These are phyloP conservation scores for Yamadazyma nakazawae DNA, from an alignment of 805 yeast species.

Conservation along the genomic window DNA sequence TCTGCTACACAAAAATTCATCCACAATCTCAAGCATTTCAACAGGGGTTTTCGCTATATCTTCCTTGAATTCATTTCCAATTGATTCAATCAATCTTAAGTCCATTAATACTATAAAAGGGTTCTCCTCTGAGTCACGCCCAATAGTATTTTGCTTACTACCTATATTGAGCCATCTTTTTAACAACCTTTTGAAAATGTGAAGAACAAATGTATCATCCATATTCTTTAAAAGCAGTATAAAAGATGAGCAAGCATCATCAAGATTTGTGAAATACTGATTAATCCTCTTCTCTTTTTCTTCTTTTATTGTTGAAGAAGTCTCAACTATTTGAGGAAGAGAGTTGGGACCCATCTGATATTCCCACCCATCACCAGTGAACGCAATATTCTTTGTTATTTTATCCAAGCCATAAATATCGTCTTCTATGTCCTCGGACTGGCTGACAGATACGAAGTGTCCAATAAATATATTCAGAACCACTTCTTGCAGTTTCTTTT, in stretches of 20 bases:
- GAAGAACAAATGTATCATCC: conserved; percentile 44
- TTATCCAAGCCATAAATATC: conserved; percentile 24
- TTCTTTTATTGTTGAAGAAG: conserved; percentile 1
- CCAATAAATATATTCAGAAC: conserved; percentile 38
- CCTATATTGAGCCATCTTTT: conserved; percentile 53
- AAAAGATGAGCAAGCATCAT: conserved; percentile 23
- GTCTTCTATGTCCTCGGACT: conserved; percentile 14
- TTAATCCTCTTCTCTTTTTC: conserved; percentile 24
- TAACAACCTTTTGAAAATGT: conserved; percentile 49
- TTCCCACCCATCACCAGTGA: conserved; percentile 35
- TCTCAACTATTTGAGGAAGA: conserved; percentile 26
- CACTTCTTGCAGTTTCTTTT: conserved; percentile 31
- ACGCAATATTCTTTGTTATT: conserved; percentile 32
- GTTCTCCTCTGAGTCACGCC: conserved; percentile 27
- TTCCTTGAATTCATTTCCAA: conserved; percentile 57
- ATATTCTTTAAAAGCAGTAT: conserved; percentile 46
- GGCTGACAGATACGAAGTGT: conserved; percentile 25
- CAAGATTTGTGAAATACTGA: conserved; percentile 27
- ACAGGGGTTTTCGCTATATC: conserved; percentile 52
- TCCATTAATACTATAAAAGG: conserved; percentile 59
- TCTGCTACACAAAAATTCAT: conserved; percentile 19
- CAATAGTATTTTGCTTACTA: conserved; percentile 5
- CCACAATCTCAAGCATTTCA: conserved; percentile 48
- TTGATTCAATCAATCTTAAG: conserved; percentile 59
- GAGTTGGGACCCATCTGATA: conserved; percentile 42